Conservation (phyloP, 139 green algal genomes). For the Chlamydomonas eustigma region DNA sequence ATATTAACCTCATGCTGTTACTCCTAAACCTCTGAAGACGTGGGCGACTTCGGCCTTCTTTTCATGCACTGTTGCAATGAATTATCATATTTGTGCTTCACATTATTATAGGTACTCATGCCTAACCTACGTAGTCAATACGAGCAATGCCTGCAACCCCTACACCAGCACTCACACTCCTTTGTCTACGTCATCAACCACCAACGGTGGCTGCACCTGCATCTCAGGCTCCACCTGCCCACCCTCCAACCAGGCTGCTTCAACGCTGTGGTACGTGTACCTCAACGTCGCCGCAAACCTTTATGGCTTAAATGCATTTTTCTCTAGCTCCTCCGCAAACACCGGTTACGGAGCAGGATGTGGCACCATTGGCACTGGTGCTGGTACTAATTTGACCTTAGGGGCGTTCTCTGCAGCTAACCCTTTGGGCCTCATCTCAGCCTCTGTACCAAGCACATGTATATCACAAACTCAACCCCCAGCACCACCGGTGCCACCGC, state of each 20-base stretch:
- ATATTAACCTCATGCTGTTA: too few relatives aligned
- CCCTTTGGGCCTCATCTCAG: background rate
- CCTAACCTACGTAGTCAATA: constrained; percentile 2
- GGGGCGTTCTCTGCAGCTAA: background rate
- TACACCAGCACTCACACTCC: background rate
- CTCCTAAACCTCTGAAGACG: too few relatives aligned
- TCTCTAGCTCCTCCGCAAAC: background rate
- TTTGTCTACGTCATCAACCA: background rate
- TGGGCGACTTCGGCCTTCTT: too few relatives aligned
- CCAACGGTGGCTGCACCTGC: background rate
- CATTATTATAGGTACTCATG: constrained; percentile 16
- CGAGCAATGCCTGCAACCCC: background rate
- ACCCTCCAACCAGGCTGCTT: background rate
- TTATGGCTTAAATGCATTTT: background rate
- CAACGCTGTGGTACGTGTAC: background rate
- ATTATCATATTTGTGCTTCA: too few relatives aligned
- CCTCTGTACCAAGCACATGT: background rate
- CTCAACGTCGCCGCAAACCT: constrained; percentile 3
- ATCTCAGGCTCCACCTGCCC: background rate
- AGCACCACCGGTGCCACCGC: background rate
- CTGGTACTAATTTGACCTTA: background rate
- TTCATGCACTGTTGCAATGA: too few relatives aligned
- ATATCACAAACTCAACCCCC: background rate
- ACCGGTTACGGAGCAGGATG: background rate
- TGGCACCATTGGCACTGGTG: background rate